Evolutionary conservation across 805 yeast species (phyloP).

Genomic region (Wickerhamomyces bisporus): DNA sequence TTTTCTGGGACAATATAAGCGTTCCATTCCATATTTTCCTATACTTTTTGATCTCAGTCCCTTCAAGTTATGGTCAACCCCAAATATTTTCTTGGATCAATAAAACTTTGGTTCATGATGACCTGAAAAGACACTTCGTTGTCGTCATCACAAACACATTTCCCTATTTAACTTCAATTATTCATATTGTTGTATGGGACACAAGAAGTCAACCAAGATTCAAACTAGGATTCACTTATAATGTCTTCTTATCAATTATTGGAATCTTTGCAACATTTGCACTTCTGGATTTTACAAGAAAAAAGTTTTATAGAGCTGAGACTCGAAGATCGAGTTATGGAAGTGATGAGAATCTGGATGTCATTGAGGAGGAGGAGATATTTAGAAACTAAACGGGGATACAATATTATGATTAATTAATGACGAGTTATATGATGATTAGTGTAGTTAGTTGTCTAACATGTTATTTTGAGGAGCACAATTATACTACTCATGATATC

Average conservation of each 20-base stretch:
- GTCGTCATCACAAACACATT: constrained; percentile 35
- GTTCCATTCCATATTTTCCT: constrained; percentile 41
- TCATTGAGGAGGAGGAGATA: too few species aligned
- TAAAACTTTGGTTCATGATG: constrained; percentile 27
- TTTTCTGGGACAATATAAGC: constrained; percentile 36
- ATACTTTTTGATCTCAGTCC: constrained; percentile 42
- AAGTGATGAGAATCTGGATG: constrained; percentile 5
- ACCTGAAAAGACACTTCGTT: constrained; percentile 24
- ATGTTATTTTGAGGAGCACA: too few species aligned
- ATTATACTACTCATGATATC: too few species aligned
- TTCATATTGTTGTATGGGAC: constrained; percentile 35
- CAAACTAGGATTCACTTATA: constrained; percentile 32
- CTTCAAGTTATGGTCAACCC: constrained; percentile 50
- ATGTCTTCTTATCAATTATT: constrained; percentile 14
- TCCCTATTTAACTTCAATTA: constrained; percentile 33
- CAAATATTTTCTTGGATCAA: constrained; percentile 52
- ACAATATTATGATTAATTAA: too few species aligned
- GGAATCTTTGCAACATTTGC: constrained; percentile 4
- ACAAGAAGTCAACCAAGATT: constrained; percentile 31
- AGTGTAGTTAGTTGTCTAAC: too few species aligned
- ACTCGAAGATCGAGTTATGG: constrained; percentile 1
- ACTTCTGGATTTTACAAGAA: constrained; percentile 2
- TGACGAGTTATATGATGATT: too few species aligned
- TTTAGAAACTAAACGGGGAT: too few species aligned
- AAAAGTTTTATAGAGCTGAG: background rate